A percentile compares a stretch with the other conserved stretches of the same genome.
These are phyloP conservation scores for Phytopythium helicoides DNA, from an alignment of 352 stramenopile species.

Conservation along the genomic window DNA sequence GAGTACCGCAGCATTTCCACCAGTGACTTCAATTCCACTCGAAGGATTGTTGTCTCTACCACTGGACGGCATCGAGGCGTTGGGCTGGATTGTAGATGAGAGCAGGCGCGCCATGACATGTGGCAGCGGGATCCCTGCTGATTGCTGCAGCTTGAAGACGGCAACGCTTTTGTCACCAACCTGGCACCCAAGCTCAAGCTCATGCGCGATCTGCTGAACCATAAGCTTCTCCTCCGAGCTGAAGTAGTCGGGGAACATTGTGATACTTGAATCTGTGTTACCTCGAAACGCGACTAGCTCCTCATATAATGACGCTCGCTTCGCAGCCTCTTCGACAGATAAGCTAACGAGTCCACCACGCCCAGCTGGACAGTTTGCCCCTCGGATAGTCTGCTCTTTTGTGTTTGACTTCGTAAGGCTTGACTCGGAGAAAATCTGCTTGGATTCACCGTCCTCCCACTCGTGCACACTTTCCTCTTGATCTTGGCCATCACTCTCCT, in stretches of 20 bases:
- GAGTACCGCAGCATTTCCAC: conserved; percentile 3
- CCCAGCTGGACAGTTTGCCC: too few relatives aligned
- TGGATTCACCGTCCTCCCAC: neutral
- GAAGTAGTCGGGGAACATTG: conserved; percentile 71
- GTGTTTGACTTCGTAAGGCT: too few relatives aligned
- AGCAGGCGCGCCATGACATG: conserved; percentile 4
- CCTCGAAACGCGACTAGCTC: conserved; percentile 59
- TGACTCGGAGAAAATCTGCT: too few relatives aligned
- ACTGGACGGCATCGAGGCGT: neutral
- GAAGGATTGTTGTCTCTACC: conserved; percentile 1
- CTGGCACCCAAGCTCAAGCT: conserved; percentile 56
- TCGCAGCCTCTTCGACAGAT: conserved; percentile 3
- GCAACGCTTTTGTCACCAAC: conserved; percentile 58
- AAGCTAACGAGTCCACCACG: too few relatives aligned
- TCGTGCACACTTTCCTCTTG: conserved; percentile 4
- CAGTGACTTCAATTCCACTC: neutral
- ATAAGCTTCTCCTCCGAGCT: conserved; percentile 49
- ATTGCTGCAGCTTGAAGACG: conserved; percentile 51
- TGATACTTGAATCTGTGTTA: conserved; percentile 45
- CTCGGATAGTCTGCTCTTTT: too few relatives aligned
- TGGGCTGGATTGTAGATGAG: conserved; percentile 10
- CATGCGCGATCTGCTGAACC: conserved; percentile 44
- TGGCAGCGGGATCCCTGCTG: neutral
- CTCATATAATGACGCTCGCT: conserved; percentile 44
- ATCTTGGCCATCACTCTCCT: neutral